phyloP scores from a whole-genome alignment of 2,329 filamentous ascomycete genomes.

The Botrytis paeoniae region DNA sequence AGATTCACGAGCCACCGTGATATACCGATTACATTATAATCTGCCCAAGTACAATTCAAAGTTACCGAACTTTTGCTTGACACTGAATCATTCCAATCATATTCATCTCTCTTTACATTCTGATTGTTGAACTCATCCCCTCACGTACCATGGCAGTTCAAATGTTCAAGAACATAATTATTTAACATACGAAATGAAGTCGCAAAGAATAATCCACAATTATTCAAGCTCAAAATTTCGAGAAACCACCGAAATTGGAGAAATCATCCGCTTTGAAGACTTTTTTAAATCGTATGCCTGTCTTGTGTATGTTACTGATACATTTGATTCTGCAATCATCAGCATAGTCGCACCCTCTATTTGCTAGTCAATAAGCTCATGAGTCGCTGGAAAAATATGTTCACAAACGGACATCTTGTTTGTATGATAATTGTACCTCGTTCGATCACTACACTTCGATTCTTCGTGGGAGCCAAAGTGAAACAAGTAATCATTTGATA shows the following conservation, averaged over 20 bases:
- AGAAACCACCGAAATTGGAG: background rate
- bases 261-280: background rate
- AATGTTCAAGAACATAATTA: background rate
- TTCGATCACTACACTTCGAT: background rate
- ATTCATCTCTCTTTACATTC: background rate
- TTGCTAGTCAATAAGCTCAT: background rate
- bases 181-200: background rate
- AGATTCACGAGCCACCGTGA: background rate
- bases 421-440: background rate
- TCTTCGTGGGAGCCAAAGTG: background rate
- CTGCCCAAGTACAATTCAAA: background rate
- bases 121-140: background rate
- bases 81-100: background rate
- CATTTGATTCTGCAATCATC: background rate
- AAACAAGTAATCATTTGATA: background rate
- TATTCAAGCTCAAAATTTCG: background rate
- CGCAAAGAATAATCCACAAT: background rate
- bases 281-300: background rate
- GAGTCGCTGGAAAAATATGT: background rate
- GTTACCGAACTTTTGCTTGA: background rate
- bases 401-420: background rate
- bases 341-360: fast-evolving
- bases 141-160: background rate
- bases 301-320: background rate
- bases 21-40: background rate